A percentile compares a stretch with the other conserved stretches of the same genome.
phyloP scores from a whole-genome alignment of 2,329 filamentous ascomycete species.

The Coleophoma crateriformis region DNA sequence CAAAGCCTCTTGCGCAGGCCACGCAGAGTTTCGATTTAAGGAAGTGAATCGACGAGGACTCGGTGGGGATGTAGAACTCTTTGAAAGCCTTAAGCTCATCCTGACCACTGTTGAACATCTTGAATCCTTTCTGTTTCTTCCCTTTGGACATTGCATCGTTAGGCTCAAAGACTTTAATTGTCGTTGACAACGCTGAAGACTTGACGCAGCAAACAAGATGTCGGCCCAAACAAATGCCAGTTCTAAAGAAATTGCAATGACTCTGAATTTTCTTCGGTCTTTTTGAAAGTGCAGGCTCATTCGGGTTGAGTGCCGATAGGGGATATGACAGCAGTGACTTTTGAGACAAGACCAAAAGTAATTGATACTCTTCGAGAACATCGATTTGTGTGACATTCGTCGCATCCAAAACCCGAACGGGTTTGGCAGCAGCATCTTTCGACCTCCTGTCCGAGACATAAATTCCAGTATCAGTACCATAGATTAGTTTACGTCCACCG shows the following conservation, averaged over 20 bases:
- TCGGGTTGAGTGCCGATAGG: constrained; percentile 77
- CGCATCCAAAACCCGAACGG: constrained; percentile 79
- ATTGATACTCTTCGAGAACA: constrained; percentile 89
- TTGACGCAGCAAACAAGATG: constrained; percentile 97
- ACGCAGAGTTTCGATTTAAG: constrained; percentile 95
- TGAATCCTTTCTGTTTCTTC: constrained; percentile 93
- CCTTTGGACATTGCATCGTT: constrained; percentile 91
- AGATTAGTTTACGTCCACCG: constrained; percentile 89
- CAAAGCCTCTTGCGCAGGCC: constrained; percentile 90
- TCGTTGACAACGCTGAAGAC: constrained; percentile 85
- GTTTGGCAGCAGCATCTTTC: constrained; percentile 68
- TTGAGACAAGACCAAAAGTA: constrained; percentile 86
- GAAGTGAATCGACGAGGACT: constrained; percentile 98
- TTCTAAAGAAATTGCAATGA: constrained; percentile 98
- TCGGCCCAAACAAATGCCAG: constrained; percentile 87
- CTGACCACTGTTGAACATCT: constrained; percentile 91
- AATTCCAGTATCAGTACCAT: constrained; percentile 90
- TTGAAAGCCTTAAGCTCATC: constrained; percentile 96
- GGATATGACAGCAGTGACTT: constrained; percentile 90
- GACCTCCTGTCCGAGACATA: constrained; percentile 88
- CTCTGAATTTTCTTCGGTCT: constrained; percentile 94
- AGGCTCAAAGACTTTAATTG: constrained; percentile 98
- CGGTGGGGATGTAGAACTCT: constrained; percentile 97
- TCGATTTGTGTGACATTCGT: constrained; percentile 91
- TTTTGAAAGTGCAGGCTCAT: constrained; percentile 75